Conservation (phyloP, 169 alveolate genomes). For the Hammondia hammondi region DNA sequence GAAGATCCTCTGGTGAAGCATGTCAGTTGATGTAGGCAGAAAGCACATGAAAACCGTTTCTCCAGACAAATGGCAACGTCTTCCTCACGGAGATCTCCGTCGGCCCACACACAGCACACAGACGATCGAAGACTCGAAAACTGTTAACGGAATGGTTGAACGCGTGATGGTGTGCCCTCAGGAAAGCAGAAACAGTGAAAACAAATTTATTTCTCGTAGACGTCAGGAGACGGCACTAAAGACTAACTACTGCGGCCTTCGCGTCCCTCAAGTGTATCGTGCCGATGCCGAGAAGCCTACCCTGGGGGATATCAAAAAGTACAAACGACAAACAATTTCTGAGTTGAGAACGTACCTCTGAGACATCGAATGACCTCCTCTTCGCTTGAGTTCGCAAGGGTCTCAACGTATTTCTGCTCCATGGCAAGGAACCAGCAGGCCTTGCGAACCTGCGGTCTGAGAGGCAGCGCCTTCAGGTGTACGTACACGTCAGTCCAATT, state of each 20-base stretch:
- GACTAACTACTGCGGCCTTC: not conserved
- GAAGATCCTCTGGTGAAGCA: not conserved
- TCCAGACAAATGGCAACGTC: no score
- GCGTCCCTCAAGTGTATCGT: no score
- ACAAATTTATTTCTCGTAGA: not conserved
- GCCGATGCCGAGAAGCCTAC: not conserved
- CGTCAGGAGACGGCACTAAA: not conserved
- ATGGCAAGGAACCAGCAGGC: constrained; percentile 28
- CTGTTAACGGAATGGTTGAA: not conserved
- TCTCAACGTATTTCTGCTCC: not conserved
- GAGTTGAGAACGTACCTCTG: constrained; percentile 14
- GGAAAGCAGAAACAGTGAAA: not conserved
- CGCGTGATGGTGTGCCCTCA: not conserved
- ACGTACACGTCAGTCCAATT: not conserved
- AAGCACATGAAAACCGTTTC: not conserved
- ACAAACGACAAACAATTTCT: not conserved
- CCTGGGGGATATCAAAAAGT: not conserved
- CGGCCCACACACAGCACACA: no score
- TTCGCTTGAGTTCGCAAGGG: not conserved
- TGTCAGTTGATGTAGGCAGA: not conserved
- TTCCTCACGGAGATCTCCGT: no score
- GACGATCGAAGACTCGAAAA: not conserved
- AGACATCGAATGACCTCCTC: not conserved
- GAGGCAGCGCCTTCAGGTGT: constrained; percentile 19
- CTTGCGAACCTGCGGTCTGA: not conserved